A percentile compares a stretch with the other conserved stretches of the same genome.
Evolutionary conservation across 169 alveolate genomes (phyloP).

Genomic region (Cryptosporidium sp.): DNA sequence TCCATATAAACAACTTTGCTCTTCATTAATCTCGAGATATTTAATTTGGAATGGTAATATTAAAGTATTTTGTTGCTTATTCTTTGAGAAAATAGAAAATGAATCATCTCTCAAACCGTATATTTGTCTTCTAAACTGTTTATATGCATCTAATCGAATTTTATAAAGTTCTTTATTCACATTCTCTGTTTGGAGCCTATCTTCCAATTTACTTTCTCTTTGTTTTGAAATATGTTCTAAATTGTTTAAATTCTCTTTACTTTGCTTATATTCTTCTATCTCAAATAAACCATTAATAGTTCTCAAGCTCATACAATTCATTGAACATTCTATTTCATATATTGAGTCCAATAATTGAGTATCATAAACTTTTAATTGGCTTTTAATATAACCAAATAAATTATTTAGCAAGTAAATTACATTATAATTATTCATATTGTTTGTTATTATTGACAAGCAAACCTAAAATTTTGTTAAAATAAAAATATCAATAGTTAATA

Average conservation of each 20-base stretch:
- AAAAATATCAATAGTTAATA: background rate
- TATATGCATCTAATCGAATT: background rate
- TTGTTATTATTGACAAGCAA: conserved; percentile 24
- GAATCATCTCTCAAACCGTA: conserved; percentile 36
- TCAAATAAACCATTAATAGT: conserved; percentile 4
- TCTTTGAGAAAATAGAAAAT: conserved; percentile 20
- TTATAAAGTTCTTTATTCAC: background rate
- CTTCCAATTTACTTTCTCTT: background rate
- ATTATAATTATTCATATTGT: conserved; percentile 4
- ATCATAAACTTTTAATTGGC: conserved; percentile 6
- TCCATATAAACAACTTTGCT: conserved; percentile 27
- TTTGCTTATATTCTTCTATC: background rate
- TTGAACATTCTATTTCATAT: conserved; percentile 20
- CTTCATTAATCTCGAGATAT: conserved; percentile 7
- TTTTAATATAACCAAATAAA: conserved; percentile 16
- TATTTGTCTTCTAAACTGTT: conserved; percentile 34
- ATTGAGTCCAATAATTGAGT: conserved; percentile 44
- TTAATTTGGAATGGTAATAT: conserved; percentile 54
- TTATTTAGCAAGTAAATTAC: conserved; percentile 28
- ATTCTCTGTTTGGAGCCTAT: background rate
- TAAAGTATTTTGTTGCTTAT: background rate
- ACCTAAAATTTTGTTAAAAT: conserved; percentile 19
- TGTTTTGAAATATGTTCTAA: background rate
- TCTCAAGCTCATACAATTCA: conserved; percentile 27
- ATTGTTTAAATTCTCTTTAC: background rate